phyloP scores from a whole-genome alignment of 1,284 basidiomycete species.

The Golubevia sp. region DNA sequence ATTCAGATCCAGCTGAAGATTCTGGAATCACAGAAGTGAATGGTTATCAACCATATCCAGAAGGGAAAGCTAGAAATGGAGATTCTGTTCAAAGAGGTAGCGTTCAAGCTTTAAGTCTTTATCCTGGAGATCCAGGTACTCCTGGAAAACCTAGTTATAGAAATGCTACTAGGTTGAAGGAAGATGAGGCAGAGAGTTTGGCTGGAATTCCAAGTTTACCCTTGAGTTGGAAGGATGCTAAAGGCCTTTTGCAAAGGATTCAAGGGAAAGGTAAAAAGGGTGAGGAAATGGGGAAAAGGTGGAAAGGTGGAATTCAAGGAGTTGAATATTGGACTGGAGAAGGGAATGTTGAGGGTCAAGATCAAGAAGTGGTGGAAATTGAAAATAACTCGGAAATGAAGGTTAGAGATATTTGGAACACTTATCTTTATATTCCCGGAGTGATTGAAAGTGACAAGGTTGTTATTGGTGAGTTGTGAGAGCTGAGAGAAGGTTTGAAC shows the following conservation, averaged over 20 bases:
- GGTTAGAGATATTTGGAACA: conserved; percentile 69
- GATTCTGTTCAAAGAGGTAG: conserved; percentile 75
- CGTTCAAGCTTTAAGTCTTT: conserved; percentile 78
- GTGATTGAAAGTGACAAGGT: conserved; percentile 81
- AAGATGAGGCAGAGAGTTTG: conserved; percentile 69
- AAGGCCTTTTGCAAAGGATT: conserved; percentile 18
- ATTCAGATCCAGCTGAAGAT: conserved; percentile 86
- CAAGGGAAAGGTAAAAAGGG: conserved; percentile 58
- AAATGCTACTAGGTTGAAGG: conserved; percentile 71
- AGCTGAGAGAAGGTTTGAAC: conserved; percentile 39
- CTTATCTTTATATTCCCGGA: conserved; percentile 87
- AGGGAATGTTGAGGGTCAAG: conserved; percentile 20
- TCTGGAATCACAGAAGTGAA: conserved; percentile 79
- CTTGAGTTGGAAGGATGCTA: no score
- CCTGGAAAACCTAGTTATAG: conserved; percentile 85
- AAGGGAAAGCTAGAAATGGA: conserved; percentile 84
- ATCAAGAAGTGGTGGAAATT: conserved; percentile 17
- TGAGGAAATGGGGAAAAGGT: conserved; percentile 27
- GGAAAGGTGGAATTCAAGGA: conserved; percentile 65
- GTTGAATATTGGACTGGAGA: conserved; percentile 67
- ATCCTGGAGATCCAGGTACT: conserved; percentile 83
- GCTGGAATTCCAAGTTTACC: conserved; percentile 82
- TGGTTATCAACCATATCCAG: conserved; percentile 69
- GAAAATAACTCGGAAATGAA: conserved; percentile 34
- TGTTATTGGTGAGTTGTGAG: conserved; percentile 77